Evolutionary conservation across 306 rosid genomes (phyloP).

Genomic region (Begonia loranthoides): DNA sequence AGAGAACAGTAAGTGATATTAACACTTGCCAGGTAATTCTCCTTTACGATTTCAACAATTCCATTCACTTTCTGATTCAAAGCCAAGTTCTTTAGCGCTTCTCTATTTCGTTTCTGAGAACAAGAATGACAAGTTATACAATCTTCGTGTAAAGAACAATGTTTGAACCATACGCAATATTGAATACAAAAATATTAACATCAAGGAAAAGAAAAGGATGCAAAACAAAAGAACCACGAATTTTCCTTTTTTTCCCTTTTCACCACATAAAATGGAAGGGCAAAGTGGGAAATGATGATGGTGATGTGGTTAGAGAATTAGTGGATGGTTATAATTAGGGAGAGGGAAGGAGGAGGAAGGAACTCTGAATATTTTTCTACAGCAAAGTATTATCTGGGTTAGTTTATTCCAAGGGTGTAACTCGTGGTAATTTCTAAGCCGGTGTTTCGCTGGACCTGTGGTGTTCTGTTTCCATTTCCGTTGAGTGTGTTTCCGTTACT

Average conservation of each 20-base stretch:
- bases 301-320: too few species aligned
- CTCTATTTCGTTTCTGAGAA: slow-evolving; percentile 64
- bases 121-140: slow-evolving; percentile 1
- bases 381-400: too few species aligned
- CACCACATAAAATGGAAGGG: neutral
- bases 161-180: neutral
- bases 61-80: slow-evolving; percentile 64
- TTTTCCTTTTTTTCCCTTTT: neutral
- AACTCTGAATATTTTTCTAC: too few species aligned
- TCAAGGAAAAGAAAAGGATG: neutral
- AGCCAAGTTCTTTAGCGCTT: slow-evolving; percentile 33
- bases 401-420: too few species aligned
- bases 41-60: slow-evolving; percentile 71
- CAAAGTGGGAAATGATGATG: neutral
- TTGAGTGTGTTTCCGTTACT: too few species aligned
- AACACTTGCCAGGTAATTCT: slow-evolving; percentile 75
- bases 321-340: too few species aligned
- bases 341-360: too few species aligned
- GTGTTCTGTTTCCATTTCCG: too few species aligned
- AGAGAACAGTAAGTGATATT: slow-evolving; percentile 9
- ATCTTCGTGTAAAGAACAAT: too few species aligned
- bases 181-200: neutral
- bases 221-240: neutral
- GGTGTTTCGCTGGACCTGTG: too few species aligned
- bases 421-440: too few species aligned